Conservation (phyloP, 2,329 filamentous ascomycete species). For the Fusarium abutilonis region DNA sequence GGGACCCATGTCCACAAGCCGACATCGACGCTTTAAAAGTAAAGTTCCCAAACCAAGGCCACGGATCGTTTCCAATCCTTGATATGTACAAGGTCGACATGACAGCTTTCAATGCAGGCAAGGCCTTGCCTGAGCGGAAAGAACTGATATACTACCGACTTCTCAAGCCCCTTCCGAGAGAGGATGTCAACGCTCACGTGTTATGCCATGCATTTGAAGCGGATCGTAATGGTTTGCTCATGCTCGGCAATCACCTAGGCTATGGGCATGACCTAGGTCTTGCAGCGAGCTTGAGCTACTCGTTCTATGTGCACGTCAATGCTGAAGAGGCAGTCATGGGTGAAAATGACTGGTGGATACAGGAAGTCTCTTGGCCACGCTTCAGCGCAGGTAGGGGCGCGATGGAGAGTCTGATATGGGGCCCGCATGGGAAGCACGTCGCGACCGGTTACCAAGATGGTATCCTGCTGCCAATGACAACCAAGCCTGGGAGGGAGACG, state of each 20-base stretch:
- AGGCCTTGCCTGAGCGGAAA: slow-evolving; percentile 56
- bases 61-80: slow-evolving; percentile 59
- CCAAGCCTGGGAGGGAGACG: slow-evolving; percentile 6
- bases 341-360: slow-evolving; percentile 62
- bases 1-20: slow-evolving; percentile 57
- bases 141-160: slow-evolving; percentile 63
- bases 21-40: slow-evolving; percentile 56
- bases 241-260: slow-evolving; percentile 60
- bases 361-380: slow-evolving; percentile 61
- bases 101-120: slow-evolving; percentile 55
- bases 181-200: slow-evolving; percentile 58
- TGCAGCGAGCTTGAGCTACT: slow-evolving; percentile 61
- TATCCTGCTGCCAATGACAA: slow-evolving; percentile 48
- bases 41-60: slow-evolving; percentile 50
- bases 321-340: slow-evolving; percentile 59
- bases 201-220: slow-evolving; percentile 61
- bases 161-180: slow-evolving; percentile 53
- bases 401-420: slow-evolving; percentile 64
- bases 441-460: slow-evolving; percentile 67
- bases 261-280: slow-evolving; percentile 55
- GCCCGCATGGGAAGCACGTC: slow-evolving; percentile 61
- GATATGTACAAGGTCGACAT: slow-evolving; percentile 67
- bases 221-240: slow-evolving; percentile 64
- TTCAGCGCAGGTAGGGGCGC: slow-evolving; percentile 58
- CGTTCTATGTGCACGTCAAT: slow-evolving; percentile 63